phyloP scores from a whole-genome alignment of 2,329 filamentous ascomycete genomes.

The Colletotrichum incanum region DNA sequence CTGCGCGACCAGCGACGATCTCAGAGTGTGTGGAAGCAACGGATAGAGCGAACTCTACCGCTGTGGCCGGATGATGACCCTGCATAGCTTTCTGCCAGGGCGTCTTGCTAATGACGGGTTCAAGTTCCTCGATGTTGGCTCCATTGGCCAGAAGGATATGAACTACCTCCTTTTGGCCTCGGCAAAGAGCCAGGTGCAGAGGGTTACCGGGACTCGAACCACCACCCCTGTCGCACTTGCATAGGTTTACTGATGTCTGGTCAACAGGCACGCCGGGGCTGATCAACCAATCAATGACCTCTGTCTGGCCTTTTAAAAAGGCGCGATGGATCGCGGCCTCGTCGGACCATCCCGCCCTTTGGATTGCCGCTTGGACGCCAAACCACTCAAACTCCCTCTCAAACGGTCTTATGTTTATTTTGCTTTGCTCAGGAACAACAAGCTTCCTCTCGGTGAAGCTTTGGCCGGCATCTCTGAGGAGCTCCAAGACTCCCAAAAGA shows the following conservation, averaged over 20 bases:
- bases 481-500: neutral
- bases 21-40: neutral
- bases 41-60: neutral
- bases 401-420: fast-evolving
- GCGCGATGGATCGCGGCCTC: neutral
- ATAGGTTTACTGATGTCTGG: neutral
- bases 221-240: neutral
- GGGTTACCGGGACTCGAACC: neutral
- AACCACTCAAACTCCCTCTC: neutral
- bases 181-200: conserved; percentile 10
- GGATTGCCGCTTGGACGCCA: neutral
- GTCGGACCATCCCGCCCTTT: neutral
- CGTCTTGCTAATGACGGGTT: neutral
- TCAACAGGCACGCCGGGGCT: conserved; percentile 1
- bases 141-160: conserved; percentile 4
- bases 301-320: neutral
- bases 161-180: neutral
- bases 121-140: neutral
- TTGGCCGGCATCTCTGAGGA: neutral
- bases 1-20: neutral
- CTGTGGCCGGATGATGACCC: neutral
- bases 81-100: neutral
- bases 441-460: neutral
- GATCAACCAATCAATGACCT: neutral
- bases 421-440: neutral